A percentile compares a stretch with the other conserved stretches of the same genome.
Conservation (phyloP, 106 monocot genomes). For the Acanthochlamys bracteata region DNA sequence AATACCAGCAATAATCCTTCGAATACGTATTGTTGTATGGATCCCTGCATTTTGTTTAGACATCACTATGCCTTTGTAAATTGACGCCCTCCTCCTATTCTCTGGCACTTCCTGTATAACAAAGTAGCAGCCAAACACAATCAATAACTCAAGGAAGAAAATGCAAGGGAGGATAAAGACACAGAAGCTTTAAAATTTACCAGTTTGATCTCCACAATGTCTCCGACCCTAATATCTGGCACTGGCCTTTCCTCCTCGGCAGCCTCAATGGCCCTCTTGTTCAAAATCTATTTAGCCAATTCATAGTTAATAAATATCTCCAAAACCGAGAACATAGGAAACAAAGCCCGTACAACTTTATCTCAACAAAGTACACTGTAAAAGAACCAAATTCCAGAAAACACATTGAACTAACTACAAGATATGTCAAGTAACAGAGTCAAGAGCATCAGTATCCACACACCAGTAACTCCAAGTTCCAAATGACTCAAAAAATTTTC, state of each 20-base stretch:
- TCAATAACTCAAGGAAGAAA: no score
- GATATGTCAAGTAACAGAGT: no score
- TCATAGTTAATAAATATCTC: neutral
- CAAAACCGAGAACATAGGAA: neutral
- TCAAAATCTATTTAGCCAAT: slow-evolving; percentile 36
- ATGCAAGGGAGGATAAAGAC: no score
- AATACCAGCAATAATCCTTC: slow-evolving; percentile 83
- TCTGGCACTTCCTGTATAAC: slow-evolving; percentile 64
- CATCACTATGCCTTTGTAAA: slow-evolving; percentile 91
- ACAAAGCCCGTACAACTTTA: neutral
- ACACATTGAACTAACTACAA: no score
- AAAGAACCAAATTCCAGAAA: no score
- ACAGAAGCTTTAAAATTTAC: slow-evolving; percentile 13
- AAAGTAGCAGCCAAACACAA: neutral
- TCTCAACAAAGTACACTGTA: no score
- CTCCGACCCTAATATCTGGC: slow-evolving; percentile 62
- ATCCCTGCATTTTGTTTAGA: slow-evolving; percentile 88
- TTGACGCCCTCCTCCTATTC: slow-evolving; percentile 58
- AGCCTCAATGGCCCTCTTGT: slow-evolving; percentile 58
- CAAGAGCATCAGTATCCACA: no score
- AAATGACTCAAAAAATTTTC: no score
- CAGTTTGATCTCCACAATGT: slow-evolving; percentile 65
- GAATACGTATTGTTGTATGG: slow-evolving; percentile 87
- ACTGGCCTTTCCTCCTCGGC: slow-evolving; percentile 49
- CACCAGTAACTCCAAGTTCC: no score